Base-by-base conservation (phyloP, 768 basidiomycete genomes). In the Phlegmacium glaucopus region DNA sequence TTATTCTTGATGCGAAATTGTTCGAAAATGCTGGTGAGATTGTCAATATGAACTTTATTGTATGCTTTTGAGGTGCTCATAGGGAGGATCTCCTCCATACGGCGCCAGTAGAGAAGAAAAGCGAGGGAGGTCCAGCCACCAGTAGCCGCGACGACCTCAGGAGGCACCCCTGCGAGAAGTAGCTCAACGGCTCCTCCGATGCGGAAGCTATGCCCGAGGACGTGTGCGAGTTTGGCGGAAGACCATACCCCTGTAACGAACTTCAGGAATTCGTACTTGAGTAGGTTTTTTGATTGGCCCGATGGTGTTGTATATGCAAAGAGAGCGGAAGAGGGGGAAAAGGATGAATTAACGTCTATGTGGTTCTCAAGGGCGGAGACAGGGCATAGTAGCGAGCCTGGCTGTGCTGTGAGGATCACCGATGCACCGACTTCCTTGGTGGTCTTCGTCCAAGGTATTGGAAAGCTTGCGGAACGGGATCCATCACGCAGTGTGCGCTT, bases 371-470 rank as follows among this genome's bases (percentile, higher is more conserved):
- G 12, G 2, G 64, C 63, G 4, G 41, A 9, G 4, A 60, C 50
- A n/a, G 63, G 60, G 30, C 42, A 29, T 22, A 22, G 22, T 7
- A 46, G 38, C 9, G 52, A 52, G 10, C n/a, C 29, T 29, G 5
- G 25, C 3, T 17, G 26, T 5, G 42, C 25, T 1, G 61, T 64
- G 18, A 69, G 38, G 2, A 61, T 51, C n/a, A 68, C 53, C 17
- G 61, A 52, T 0, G 64, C 64, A 4, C 72, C 63, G 0, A 30
- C 29, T 4, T 55, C 27, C 0, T 45, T 28, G 1, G 65, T 67
- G 0, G 65, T 65, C 44, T 73, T 71, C 0, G 68, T 63, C 61
- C 66, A 69, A 0, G 71, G 70, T n/a, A 9, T 72, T 66, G 28
- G n/a, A n/a, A n/a, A n/a, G n/a, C n/a, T n/a, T n/a, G n/a, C n/a